Evolutionary conservation across 306 rosid genomes (phyloP).

Genomic region (Vachellia collinsii): DNA sequence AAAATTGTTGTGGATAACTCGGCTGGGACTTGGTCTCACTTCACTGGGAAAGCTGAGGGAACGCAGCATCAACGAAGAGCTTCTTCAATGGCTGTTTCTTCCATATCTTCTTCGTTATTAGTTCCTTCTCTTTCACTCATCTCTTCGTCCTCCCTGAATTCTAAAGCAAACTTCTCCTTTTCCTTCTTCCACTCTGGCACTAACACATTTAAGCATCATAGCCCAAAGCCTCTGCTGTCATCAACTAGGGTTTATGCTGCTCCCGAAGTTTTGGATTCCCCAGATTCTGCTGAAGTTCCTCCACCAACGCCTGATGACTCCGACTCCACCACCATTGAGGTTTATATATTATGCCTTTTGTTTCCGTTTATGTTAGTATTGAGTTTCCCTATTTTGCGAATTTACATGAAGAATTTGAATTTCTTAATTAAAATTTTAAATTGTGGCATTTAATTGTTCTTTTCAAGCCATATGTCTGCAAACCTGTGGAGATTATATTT

Average conservation of each 20-base stretch:
- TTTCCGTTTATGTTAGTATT: neutral
- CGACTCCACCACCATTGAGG: conserved; percentile 43
- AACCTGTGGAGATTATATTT: neutral
- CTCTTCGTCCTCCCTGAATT: conserved; percentile 39
- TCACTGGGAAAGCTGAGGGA: neutral
- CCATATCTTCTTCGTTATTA: conserved; percentile 52
- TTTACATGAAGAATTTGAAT: neutral
- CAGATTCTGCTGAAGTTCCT: conserved; percentile 39
- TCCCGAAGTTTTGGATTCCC: conserved; percentile 58
- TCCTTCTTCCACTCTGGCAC: conserved; percentile 31
- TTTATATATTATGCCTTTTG: conserved; percentile 31
- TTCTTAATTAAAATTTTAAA: neutral
- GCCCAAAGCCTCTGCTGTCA: conserved; percentile 39
- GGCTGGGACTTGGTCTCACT: neutral
- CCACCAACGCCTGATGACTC: conserved; percentile 43
- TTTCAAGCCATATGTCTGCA: neutral
- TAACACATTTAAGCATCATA: conserved; percentile 43
- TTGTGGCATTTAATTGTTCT: neutral
- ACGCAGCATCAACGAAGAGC: neutral
- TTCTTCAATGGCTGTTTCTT: conserved; percentile 71
- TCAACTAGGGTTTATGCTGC: conserved; percentile 63
- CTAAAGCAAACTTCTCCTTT: conserved; percentile 42
- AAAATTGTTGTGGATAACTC: conserved; percentile 44
- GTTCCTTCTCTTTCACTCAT: conserved; percentile 50
- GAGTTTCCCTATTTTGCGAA: too few relatives aligned